Evolutionary conservation across 805 yeast species (phyloP).

Genomic region (Peterozyma xylosa): DNA sequence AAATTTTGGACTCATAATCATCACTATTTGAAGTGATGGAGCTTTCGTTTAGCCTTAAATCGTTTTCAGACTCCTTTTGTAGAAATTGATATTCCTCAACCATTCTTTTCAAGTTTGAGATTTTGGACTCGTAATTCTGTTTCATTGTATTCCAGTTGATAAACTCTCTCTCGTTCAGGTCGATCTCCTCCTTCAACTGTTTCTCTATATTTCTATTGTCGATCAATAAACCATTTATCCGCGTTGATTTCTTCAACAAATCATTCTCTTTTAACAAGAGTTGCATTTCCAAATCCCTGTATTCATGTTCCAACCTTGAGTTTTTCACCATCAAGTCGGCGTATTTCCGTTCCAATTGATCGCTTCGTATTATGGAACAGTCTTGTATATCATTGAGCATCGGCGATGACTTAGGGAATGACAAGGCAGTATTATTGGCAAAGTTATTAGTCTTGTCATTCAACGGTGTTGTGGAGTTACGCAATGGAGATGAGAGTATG

Average conservation of each 20-base stretch:
- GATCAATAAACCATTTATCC: slow-evolving; percentile 19
- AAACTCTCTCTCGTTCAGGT: slow-evolving; percentile 21
- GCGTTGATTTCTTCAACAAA: slow-evolving; percentile 14
- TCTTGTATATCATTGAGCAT: no score
- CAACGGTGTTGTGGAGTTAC: slow-evolving; percentile 10
- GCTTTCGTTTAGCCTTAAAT: not conserved
- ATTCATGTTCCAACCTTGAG: slow-evolving; percentile 23
- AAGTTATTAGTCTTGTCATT: slow-evolving; percentile 9
- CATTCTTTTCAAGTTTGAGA: slow-evolving; percentile 14
- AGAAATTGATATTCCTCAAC: slow-evolving; percentile 11
- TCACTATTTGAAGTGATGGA: not conserved
- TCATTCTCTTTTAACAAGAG: slow-evolving; percentile 20
- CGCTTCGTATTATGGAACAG: no score
- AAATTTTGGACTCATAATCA: slow-evolving; percentile 10
- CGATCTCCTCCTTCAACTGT: slow-evolving; percentile 21
- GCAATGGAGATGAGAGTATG: not conserved
- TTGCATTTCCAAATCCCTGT: slow-evolving; percentile 27
- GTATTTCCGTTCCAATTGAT: slow-evolving; percentile 17
- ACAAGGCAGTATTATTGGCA: no score
- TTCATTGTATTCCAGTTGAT: slow-evolving; percentile 19
- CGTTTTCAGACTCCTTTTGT: not conserved
- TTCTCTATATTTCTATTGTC: slow-evolving; percentile 16
- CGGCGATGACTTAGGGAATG: no score
- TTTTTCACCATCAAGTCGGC: slow-evolving; percentile 21
- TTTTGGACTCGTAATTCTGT: slow-evolving; percentile 17